These are phyloP conservation scores for Aaosphaeria arxii DNA, from an alignment of 2,329 filamentous ascomycete species.

Conservation along the genomic window DNA sequence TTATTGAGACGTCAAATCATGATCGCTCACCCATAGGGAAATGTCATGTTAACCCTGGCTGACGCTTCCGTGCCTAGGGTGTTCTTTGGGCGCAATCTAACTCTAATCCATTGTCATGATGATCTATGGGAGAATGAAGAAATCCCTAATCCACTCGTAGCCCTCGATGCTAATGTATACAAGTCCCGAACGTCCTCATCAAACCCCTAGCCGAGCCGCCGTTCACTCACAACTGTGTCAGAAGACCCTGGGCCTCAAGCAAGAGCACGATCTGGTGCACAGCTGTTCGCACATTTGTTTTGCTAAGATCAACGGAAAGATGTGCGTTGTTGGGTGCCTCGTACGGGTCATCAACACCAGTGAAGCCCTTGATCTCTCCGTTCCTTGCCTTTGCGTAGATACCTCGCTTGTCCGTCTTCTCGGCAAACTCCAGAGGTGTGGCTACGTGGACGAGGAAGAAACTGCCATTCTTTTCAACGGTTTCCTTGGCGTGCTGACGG, in stretches of 20 bases:
- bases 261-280: conserved; percentile 96
- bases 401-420: conserved; percentile 92
- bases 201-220: too few relatives aligned
- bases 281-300: conserved; percentile 84
- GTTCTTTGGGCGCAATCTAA: too few relatives aligned
- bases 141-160: too few relatives aligned
- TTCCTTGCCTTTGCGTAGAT: conserved; percentile 80
- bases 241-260: conserved; percentile 82
- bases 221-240: conserved; percentile 55
- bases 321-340: conserved; percentile 80
- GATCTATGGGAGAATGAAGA: too few relatives aligned
- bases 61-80: too few relatives aligned
- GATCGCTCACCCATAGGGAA: too few relatives aligned
- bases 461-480: conserved; percentile 81
- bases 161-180: too few relatives aligned
- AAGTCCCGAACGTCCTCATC: too few relatives aligned
- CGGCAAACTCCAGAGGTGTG: conserved; percentile 85
- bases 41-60: too few relatives aligned
- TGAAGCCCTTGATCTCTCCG: conserved; percentile 97
- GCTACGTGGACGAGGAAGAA: conserved; percentile 97
- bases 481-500: conserved; percentile 73
- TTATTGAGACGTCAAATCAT: too few relatives aligned
- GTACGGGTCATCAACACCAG: conserved; percentile 95
- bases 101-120: too few relatives aligned
- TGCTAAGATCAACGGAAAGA: conserved; percentile 79